phyloP scores from a whole-genome alignment of 768 basidiomycete species.

The Lactarius indigo region DNA sequence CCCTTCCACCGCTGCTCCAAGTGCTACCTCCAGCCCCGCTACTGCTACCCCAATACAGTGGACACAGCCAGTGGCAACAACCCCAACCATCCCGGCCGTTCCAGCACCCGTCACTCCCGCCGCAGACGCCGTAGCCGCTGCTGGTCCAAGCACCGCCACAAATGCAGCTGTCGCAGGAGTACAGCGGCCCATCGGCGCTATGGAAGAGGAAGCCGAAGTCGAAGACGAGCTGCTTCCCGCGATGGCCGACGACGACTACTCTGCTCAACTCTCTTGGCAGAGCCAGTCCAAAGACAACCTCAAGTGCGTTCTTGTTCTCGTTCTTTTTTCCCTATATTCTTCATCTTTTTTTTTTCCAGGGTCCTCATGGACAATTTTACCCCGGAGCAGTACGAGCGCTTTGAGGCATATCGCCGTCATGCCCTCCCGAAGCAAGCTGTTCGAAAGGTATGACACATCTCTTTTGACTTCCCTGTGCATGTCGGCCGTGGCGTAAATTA shows the following conservation, averaged over 20 bases:
- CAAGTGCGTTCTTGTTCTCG: slow-evolving; percentile 46
- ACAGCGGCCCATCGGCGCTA: slow-evolving; percentile 24
- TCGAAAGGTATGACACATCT: slow-evolving; percentile 51
- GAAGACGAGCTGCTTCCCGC: slow-evolving; percentile 75
- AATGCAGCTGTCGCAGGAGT: background rate
- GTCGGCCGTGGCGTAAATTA: background rate
- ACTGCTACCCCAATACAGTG: slow-evolving; percentile 11
- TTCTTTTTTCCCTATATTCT: slow-evolving; percentile 5
- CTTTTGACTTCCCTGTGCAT: background rate
- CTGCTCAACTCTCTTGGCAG: slow-evolving; percentile 77
- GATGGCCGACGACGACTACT: slow-evolving; percentile 89
- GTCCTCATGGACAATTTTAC: slow-evolving; percentile 88
- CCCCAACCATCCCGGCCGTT: background rate
- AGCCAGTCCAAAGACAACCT: slow-evolving; percentile 87
- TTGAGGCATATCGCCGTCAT: slow-evolving; percentile 83
- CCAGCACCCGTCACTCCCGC: slow-evolving; percentile 6
- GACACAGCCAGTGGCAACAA: slow-evolving; percentile 9
- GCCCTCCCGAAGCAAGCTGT: slow-evolving; percentile 82
- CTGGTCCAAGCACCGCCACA: background rate
- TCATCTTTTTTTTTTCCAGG: slow-evolving; percentile 36
- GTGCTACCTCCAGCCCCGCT: slow-evolving; percentile 10
- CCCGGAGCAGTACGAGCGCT: slow-evolving; percentile 80
- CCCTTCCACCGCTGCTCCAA: slow-evolving; percentile 12
- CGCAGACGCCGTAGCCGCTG: background rate
- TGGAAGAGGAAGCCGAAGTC: slow-evolving; percentile 54